These are phyloP conservation scores for Orbilia oligospora DNA, from an alignment of 2,329 filamentous ascomycete genomes.

Conservation along the genomic window DNA sequence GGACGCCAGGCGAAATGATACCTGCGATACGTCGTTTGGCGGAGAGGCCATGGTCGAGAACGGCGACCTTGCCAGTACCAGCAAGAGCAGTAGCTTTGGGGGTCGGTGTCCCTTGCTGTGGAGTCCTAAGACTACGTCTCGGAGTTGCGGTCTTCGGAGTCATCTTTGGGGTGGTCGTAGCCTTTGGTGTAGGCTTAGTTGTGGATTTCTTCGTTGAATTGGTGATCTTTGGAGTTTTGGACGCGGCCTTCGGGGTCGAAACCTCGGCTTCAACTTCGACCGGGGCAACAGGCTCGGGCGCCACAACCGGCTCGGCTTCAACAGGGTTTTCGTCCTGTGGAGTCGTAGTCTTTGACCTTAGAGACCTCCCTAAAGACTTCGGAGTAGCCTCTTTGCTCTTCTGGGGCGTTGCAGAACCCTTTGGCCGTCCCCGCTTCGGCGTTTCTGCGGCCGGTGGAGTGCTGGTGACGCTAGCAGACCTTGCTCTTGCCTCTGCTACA, in stretches of 20 bases:
- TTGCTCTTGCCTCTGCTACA: conserved; percentile 54
- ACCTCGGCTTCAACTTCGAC: conserved; percentile 28
- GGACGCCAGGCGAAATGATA: conserved; percentile 44
- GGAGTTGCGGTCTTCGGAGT: conserved; percentile 67
- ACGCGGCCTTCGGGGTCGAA: conserved; percentile 42
- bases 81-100: conserved; percentile 54
- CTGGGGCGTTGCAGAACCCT: conserved; percentile 44
- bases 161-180: conserved; percentile 55
- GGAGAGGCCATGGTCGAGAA: conserved; percentile 58
- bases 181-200: conserved; percentile 19
- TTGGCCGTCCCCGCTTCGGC: conserved; percentile 22
- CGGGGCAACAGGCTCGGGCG: conserved; percentile 8
- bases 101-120: conserved; percentile 63
- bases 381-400: conserved; percentile 46
- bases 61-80: conserved; percentile 56
- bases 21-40: conserved; percentile 56
- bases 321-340: conserved; percentile 35
- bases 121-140: conserved; percentile 66
- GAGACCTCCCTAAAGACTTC: conserved; percentile 37
- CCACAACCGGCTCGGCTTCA: conserved; percentile 11
- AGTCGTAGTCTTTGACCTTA: conserved; percentile 45
- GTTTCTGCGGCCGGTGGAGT: conserved; percentile 39
- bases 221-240: conserved; percentile 35
- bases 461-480: conserved; percentile 47
- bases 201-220: conserved; percentile 46